Percentiles rank a stretch among this genome's conserved stretches.
These are phyloP conservation scores for Phytopythium chamaehyphon DNA, from an alignment of 352 stramenopile genomes.

Conservation along the genomic window DNA sequence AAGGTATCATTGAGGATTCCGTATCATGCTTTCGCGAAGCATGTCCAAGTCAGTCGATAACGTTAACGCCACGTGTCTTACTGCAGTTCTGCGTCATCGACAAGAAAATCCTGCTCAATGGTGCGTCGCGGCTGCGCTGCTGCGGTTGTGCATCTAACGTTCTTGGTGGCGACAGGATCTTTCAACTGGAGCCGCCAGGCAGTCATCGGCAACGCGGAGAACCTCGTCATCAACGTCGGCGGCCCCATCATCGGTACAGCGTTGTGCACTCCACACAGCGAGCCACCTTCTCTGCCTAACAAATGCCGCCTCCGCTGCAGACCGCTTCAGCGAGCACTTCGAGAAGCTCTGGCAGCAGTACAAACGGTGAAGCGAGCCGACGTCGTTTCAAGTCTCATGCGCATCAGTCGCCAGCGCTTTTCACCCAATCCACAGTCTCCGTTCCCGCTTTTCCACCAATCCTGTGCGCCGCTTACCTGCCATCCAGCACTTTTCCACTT, in stretches of 20 bases:
- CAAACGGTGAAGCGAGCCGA: constrained; percentile 20
- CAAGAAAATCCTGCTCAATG: constrained; percentile 53
- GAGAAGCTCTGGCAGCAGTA: constrained; percentile 58
- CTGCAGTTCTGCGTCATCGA: constrained; percentile 68
- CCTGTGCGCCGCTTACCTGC: neutral
- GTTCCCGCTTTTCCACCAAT: constrained; percentile 26
- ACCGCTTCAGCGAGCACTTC: constrained; percentile 55
- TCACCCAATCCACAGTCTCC: constrained; percentile 12
- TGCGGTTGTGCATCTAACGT: too few relatives aligned
- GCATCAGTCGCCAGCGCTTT: constrained; percentile 9
- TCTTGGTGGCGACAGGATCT: constrained; percentile 22
- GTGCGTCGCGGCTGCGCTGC: constrained; percentile 8
- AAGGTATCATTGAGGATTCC: too few relatives aligned
- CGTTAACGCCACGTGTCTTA: neutral
- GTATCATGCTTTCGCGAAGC: too few relatives aligned
- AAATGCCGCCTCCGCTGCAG: constrained; percentile 9
- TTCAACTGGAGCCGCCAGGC: constrained; percentile 79
- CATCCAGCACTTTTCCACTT: constrained; percentile 1
- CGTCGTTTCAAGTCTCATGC: neutral
- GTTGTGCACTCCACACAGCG: neutral
- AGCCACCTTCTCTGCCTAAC: neutral
- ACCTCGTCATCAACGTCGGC: constrained; percentile 49
- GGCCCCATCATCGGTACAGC: constrained; percentile 49
- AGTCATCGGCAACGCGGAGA: constrained; percentile 58
- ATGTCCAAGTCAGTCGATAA: neutral